A percentile compares a stretch with the other conserved stretches of the same genome.
Evolutionary conservation across 768 basidiomycete species (phyloP).

Genomic region (Pulveroboletus sp.): DNA sequence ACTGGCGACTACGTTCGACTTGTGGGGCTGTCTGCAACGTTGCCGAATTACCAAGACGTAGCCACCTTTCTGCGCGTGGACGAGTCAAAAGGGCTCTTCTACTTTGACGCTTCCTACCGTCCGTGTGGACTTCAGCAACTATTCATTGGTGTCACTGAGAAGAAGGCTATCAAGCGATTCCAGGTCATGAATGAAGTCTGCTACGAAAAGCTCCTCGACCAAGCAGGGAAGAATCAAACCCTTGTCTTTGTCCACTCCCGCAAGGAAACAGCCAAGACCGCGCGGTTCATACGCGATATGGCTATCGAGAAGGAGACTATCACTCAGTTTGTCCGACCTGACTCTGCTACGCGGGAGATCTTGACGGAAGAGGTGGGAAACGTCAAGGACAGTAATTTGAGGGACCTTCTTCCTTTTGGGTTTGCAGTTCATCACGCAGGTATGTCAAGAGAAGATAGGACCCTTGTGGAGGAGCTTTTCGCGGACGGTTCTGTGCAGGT

Average conservation of each 20-base stretch:
- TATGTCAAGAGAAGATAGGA: slow-evolving; percentile 88
- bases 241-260: slow-evolving; percentile 97
- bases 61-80: slow-evolving; percentile 96
- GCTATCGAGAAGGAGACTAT: slow-evolving; percentile 97
- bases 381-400: slow-evolving; percentile 76
- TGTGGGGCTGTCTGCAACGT: slow-evolving; percentile 91
- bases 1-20: slow-evolving; percentile 89
- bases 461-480: slow-evolving; percentile 91
- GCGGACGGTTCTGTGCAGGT: slow-evolving; percentile 90
- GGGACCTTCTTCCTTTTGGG: slow-evolving; percentile 91
- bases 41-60: slow-evolving; percentile 98
- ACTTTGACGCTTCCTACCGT: slow-evolving; percentile 91
- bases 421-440: slow-evolving; percentile 98
- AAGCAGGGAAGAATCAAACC: slow-evolving; percentile 84
- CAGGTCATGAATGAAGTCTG: slow-evolving; percentile 99
- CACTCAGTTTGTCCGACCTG: slow-evolving; percentile 91
- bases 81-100: slow-evolving; percentile 87
- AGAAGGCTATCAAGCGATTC: slow-evolving; percentile 98
- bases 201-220: slow-evolving; percentile 97
- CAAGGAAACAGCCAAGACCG: slow-evolving; percentile 98
- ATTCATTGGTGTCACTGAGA: slow-evolving; percentile 97
- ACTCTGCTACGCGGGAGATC: slow-evolving; percentile 88
- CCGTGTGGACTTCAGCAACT: slow-evolving; percentile 95
- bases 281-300: slow-evolving; percentile 88
- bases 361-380: slow-evolving; percentile 77